phyloP scores from a whole-genome alignment of 2,329 filamentous ascomycete species.

The Botrytis fabae region DNA sequence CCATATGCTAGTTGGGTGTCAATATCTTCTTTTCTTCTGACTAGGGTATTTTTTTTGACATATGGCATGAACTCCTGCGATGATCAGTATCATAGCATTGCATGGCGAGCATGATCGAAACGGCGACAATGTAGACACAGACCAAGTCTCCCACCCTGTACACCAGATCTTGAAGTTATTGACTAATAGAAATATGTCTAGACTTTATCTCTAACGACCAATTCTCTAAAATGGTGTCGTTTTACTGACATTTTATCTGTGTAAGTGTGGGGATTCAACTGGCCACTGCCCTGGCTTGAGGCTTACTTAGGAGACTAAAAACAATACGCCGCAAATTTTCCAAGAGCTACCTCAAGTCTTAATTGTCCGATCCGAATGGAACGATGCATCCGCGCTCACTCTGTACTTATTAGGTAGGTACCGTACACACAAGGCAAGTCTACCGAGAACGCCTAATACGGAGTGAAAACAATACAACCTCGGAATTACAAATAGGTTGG shows the following conservation, averaged over 20 bases:
- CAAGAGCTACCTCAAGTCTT: background rate
- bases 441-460: background rate
- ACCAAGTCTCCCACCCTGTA: background rate
- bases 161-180: background rate
- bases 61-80: background rate
- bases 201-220: background rate
- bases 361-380: background rate
- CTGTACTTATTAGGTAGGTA: background rate
- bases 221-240: background rate
- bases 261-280: background rate
- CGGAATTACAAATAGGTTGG: background rate
- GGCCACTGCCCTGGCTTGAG: background rate
- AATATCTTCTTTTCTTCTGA: background rate
- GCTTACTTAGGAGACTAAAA: background rate
- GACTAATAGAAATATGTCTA: background rate
- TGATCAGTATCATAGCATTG: background rate
- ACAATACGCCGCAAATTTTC: background rate
- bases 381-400: background rate
- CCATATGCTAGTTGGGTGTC: background rate
- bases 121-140: background rate
- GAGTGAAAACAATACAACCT: background rate
- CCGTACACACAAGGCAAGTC: background rate
- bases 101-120: constrained; percentile 1
- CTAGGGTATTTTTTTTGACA: background rate
- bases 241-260: background rate